Evolutionary conservation across 2,329 filamentous ascomycete genomes (phyloP).

Genomic region (Venturia pyrina): DNA sequence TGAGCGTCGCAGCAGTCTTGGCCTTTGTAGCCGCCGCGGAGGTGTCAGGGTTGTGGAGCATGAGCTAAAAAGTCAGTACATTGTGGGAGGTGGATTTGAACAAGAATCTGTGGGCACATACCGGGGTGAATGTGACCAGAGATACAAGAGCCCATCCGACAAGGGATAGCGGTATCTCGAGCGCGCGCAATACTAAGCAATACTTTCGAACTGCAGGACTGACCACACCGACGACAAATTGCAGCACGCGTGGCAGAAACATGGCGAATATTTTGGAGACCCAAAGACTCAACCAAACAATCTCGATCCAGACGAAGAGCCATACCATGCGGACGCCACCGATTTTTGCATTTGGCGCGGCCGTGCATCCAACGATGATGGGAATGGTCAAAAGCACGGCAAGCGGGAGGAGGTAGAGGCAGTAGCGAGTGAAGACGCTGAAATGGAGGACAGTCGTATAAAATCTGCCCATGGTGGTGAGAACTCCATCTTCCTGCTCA

Average conservation of each 20-base stretch:
- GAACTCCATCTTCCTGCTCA: slow-evolving; percentile 21
- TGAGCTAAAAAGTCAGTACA: slow-evolving; percentile 14
- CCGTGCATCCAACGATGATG: slow-evolving; percentile 51
- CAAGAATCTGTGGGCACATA: slow-evolving; percentile 20
- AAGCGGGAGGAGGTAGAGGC: slow-evolving; percentile 51
- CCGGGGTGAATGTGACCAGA: slow-evolving; percentile 48
- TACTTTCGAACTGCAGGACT: slow-evolving; percentile 57
- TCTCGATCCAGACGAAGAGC: slow-evolving; percentile 57
- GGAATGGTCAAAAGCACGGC: slow-evolving; percentile 50
- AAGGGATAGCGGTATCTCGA: slow-evolving; percentile 52
- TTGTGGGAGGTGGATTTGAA: background rate
- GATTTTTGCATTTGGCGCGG: slow-evolving; percentile 37
- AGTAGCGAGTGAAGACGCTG: slow-evolving; percentile 53
- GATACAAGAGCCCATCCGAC: slow-evolving; percentile 51
- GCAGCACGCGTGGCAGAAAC: slow-evolving; percentile 49
- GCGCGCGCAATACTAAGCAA: slow-evolving; percentile 44
- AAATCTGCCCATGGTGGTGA: slow-evolving; percentile 47
- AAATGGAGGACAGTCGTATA: slow-evolving; percentile 53
- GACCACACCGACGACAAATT: slow-evolving; percentile 51
- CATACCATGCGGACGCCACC: slow-evolving; percentile 47
- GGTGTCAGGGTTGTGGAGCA: slow-evolving; percentile 26
- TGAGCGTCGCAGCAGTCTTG: slow-evolving; percentile 16
- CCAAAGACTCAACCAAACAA: slow-evolving; percentile 56
- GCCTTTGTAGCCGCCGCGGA: slow-evolving; percentile 17
- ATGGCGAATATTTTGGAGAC: slow-evolving; percentile 49